Conservation (phyloP, 2,329 filamentous ascomycete genomes). For the Ophiocordyceps camponoti-rufipedis region DNA sequence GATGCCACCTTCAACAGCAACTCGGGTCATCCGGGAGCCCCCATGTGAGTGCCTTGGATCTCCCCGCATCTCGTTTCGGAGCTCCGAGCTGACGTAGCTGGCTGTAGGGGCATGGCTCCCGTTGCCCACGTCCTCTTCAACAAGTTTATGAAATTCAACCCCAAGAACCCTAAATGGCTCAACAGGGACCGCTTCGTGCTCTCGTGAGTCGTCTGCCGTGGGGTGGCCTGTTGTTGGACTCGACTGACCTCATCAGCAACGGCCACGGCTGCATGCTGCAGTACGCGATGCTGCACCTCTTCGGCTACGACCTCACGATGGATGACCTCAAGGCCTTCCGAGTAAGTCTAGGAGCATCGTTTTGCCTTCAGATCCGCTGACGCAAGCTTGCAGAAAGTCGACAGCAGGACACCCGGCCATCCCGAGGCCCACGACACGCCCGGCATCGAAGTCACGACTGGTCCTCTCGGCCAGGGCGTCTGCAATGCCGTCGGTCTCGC, state of each 20-base stretch:
- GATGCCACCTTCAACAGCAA: conserved; percentile 95
- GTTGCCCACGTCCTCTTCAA: conserved; percentile 94
- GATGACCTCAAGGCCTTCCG: conserved; percentile 95
- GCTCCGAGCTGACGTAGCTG: conserved; percentile 9
- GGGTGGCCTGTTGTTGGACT: background rate
- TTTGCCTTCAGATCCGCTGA: background rate
- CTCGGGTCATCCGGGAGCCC: conserved; percentile 95
- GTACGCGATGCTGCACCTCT: conserved; percentile 93
- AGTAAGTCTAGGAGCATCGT: conserved; percentile 39
- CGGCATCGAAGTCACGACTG: conserved; percentile 94
- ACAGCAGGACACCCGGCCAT: conserved; percentile 80
- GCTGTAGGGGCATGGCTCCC: conserved; percentile 63
- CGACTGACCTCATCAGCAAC: conserved; percentile 40
- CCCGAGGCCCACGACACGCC: conserved; percentile 94
- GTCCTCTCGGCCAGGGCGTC: conserved; percentile 93
- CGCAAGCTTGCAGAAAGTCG: conserved; percentile 23
- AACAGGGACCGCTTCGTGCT: conserved; percentile 98
- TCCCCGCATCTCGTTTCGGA: background rate
- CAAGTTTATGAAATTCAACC: conserved; percentile 99
- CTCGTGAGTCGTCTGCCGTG: conserved; percentile 50
- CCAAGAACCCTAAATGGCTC: conserved; percentile 92
- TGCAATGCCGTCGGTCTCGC: conserved; percentile 94
- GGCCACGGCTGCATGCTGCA: conserved; percentile 99
- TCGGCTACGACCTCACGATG: conserved; percentile 71
- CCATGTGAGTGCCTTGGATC: conserved; percentile 45